phyloP scores from a whole-genome alignment of 163 green algal genomes.

The Scenedesmus sp. region DNA sequence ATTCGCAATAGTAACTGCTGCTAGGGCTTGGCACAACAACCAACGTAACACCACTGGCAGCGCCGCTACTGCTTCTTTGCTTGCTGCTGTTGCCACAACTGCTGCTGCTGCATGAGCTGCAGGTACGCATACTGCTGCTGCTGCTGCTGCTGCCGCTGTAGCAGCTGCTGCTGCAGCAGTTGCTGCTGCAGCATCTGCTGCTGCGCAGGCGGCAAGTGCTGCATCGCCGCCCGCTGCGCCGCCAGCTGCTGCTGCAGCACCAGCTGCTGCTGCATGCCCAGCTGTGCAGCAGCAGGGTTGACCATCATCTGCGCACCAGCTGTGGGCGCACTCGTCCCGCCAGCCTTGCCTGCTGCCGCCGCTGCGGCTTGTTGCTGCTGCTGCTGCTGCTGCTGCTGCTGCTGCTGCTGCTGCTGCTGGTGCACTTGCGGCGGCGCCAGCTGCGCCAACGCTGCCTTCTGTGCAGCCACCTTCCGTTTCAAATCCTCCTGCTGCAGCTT shows the following conservation, averaged over 20 bases:
- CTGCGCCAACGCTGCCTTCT: conserved; percentile 23
- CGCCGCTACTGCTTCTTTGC: not conserved
- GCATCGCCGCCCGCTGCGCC: not conserved
- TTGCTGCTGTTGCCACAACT: not conserved
- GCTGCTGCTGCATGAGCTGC: not conserved
- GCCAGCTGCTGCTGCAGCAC: conserved; percentile 25
- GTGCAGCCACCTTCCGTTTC: not conserved
- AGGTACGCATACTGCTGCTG: not conserved
- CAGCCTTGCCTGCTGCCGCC: conserved; percentile 2
- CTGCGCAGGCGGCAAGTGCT: not conserved
- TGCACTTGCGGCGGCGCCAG: not conserved
- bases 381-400: conserved; percentile 25
- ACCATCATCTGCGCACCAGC: not conserved
- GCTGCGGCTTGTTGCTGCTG: conserved; percentile 22
- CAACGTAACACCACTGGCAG: not conserved
- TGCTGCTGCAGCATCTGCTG: conserved; percentile 24
- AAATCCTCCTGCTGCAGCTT: conserved; percentile 47
- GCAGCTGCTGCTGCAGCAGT: conserved; percentile 2
- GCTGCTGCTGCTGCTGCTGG: conserved; percentile 15
- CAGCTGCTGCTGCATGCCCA: conserved; percentile 2
- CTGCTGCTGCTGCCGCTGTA: conserved; percentile 23
- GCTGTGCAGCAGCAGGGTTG: not conserved
- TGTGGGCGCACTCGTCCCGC: not conserved
- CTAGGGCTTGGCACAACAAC: not conserved
- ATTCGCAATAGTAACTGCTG: not conserved